Evolutionary conservation across 2,329 filamentous ascomycete genomes (phyloP), one percentile per base, ranked within the genome.

Genomic region (Apiospora arundinis): DNA sequence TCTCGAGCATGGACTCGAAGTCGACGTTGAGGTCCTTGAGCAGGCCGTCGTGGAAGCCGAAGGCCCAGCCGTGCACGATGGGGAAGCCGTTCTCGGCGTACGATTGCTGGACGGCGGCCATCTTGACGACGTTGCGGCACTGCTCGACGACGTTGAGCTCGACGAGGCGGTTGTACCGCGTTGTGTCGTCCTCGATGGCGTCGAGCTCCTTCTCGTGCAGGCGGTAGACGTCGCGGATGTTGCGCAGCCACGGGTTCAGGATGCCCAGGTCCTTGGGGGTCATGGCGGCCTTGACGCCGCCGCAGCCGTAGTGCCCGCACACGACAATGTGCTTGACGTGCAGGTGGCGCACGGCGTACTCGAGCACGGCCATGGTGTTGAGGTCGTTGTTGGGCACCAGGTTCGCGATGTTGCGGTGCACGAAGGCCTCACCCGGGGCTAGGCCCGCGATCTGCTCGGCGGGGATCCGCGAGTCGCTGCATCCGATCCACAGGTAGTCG

Each of bases 351-450:
- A 97, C 94, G 74, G 94, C 93, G 81, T 95, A 98, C 80, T 96
- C 91, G 82, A 97, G 93, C 77, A 97, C 94, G 80, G 89, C 89
- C 81, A 93, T 91, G 68, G 91, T 90, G 82, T 91, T 95, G 78
- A 97, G 88, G 80, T 98, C 95, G 74, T 90, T 92, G 79, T 91
- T 90, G 83, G 91, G 90, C 71, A 97, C 88, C 75, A 97, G 88
- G 86, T 97, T 97, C 83, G 94, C 95, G 82, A 97, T 97, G 85
- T 98, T 97, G 83, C 95, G 93, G 87, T 97, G 94, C 76, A 97
- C 92, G 82, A 97, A 98, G 77, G 95, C 92, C 83, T 97, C 94
- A 76, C 95, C 95, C n/a, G 95, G 93, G 79, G 92, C 87, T 71
- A 95, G 89, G 75, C 93, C 92, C 66, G 94, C 91, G 81, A 98